Percentiles rank a stretch among this genome's conserved stretches.
Evolutionary conservation across 441 rosid genomes (phyloP).

Genomic region (Syzygium syzygioides): DNA sequence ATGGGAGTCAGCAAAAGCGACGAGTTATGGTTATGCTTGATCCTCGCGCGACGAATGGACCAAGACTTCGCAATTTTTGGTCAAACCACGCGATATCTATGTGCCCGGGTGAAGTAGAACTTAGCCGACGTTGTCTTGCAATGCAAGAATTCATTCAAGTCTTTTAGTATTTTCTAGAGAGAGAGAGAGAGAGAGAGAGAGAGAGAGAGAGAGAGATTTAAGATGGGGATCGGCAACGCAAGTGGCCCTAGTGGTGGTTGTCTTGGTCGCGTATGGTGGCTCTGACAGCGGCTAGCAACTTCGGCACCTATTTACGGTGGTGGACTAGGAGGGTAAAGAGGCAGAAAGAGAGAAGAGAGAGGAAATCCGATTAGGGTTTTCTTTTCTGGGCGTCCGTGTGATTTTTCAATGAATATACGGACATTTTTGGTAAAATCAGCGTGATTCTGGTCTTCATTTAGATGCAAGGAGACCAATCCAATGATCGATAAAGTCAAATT

Average conservation of each 20-base stretch:
- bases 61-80: neutral
- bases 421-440: neutral
- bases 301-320: neutral
- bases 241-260: neutral
- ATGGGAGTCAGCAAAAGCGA: neutral
- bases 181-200: neutral
- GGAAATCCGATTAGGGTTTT: neutral
- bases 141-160: neutral
- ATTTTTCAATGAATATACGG: neutral
- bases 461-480: neutral
- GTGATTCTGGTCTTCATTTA: neutral
- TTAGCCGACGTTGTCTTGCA: neutral
- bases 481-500: neutral
- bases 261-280: neutral
- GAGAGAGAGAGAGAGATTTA: neutral
- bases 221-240: neutral
- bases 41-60: neutral
- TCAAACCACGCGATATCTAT: neutral
- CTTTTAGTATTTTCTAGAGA: neutral
- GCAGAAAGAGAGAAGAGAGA: neutral
- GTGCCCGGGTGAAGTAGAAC: neutral
- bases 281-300: neutral
- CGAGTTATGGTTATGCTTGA: neutral
- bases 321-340: neutral
- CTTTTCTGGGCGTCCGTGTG: neutral